Conservation (phyloP, 164 flowering plant genomes). For the Houttuynia cordata region DNA sequence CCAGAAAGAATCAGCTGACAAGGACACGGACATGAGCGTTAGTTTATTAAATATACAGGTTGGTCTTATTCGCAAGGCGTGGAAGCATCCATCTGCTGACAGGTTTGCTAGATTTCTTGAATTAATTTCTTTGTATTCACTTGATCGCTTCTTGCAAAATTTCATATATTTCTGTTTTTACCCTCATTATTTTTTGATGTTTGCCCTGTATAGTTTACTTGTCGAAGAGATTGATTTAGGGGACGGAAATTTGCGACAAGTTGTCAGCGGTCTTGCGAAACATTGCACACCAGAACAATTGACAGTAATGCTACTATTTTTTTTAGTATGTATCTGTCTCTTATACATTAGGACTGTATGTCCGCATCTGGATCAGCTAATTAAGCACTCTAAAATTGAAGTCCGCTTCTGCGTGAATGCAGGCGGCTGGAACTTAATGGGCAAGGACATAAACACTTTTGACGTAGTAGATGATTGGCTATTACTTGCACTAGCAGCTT, state of each 20-base stretch:
- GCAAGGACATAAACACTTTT: too few relatives aligned
- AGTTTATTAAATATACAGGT: conserved; percentile 79
- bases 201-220: conserved; percentile 44
- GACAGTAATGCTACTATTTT: conserved; percentile 32
- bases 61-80: conserved; percentile 86
- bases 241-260: conserved; percentile 72
- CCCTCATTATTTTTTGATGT: background rate
- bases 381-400: too few relatives aligned
- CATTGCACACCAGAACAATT: conserved; percentile 64
- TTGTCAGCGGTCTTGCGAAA: conserved; percentile 96
- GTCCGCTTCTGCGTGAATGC: too few relatives aligned
- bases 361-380: too few relatives aligned
- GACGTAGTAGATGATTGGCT: too few relatives aligned
- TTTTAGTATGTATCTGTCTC: too few relatives aligned
- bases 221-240: conserved; percentile 98
- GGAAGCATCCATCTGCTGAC: conserved; percentile 99
- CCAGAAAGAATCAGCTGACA: conserved; percentile 41
- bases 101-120: conserved; percentile 38
- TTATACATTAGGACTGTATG: too few relatives aligned
- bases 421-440: too few relatives aligned
- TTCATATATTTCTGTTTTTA: background rate
- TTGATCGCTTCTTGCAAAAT: background rate
- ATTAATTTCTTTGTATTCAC: background rate
- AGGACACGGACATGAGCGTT: conserved; percentile 56
- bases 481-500: too few relatives aligned